phyloP scores from a whole-genome alignment of 495 filamentous ascomycete genomes.

The Glarea lozoyensis region DNA sequence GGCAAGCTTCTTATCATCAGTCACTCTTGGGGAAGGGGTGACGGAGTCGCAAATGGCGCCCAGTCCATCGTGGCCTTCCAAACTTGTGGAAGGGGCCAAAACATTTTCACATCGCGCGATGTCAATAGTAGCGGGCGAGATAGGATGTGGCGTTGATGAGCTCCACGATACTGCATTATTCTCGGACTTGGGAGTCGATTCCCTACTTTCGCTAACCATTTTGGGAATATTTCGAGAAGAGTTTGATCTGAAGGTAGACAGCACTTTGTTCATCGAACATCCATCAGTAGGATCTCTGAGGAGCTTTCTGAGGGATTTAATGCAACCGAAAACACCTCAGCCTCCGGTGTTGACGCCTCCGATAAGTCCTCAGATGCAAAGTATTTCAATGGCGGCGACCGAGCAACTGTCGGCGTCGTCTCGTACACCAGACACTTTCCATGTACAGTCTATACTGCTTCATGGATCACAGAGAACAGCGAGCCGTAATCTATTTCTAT shows the following conservation, averaged over 20 bases:
- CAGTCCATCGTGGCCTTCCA: background rate
- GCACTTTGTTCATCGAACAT: conserved; percentile 45
- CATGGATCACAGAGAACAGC: conserved; percentile 53
- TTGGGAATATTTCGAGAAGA: conserved; percentile 44
- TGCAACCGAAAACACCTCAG: too few relatives aligned
- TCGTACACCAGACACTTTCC: conserved; percentile 4
- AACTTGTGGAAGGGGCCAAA: conserved; percentile 20
- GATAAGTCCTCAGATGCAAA: too few relatives aligned
- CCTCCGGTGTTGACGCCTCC: too few relatives aligned
- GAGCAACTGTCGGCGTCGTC: background rate
- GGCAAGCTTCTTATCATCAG: background rate
- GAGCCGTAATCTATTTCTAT: conserved; percentile 53
- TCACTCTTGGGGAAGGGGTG: too few relatives aligned
- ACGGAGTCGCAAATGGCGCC: too few relatives aligned
- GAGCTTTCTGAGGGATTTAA: conserved; percentile 35
- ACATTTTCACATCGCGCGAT: conserved; percentile 40
- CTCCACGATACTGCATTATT: conserved; percentile 46
- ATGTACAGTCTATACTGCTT: conserved; percentile 45
- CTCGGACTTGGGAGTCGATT: conserved; percentile 49
- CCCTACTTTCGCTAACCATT: conserved; percentile 46
- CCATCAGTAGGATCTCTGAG: conserved; percentile 31
- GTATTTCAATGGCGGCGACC: conserved; percentile 1
- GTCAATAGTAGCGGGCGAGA: conserved; percentile 56
- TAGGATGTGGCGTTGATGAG: conserved; percentile 53
- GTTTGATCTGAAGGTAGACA: conserved; percentile 42